Percentiles rank a stretch among this genome's conserved stretches.
Conservation (phyloP, 768 basidiomycete species). For the Termitomyces sp. region DNA sequence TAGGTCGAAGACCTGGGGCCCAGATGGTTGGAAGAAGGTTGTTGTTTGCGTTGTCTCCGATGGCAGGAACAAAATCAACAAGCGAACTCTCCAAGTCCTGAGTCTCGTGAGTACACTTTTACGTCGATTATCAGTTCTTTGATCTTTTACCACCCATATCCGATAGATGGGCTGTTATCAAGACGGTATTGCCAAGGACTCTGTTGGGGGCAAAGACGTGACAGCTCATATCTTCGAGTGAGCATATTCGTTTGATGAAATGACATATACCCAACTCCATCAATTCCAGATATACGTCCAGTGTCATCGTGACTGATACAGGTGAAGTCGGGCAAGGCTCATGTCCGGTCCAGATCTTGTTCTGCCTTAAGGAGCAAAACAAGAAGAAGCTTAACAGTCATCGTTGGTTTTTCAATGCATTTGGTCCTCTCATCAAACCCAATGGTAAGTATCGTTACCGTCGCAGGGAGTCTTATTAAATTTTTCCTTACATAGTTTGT, state of each 20-base stretch:
- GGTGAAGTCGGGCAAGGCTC: conserved; percentile 75
- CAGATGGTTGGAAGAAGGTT: conserved; percentile 86
- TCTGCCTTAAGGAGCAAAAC: conserved; percentile 93
- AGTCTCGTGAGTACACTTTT: conserved; percentile 48
- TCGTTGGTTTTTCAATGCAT: conserved; percentile 97
- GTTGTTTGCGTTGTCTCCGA: conserved; percentile 87
- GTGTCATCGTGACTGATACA: conserved; percentile 68
- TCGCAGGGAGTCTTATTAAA: not conserved
- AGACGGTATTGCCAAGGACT: conserved; percentile 87
- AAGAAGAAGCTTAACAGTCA: conserved; percentile 97
- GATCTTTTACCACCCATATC: not conserved
- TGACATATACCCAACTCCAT: not conserved
- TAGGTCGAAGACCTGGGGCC: conserved; percentile 78
- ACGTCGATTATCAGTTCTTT: not conserved
- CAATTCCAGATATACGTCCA: conserved; percentile 61
- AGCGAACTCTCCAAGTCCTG: conserved; percentile 85
- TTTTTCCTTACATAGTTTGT: conserved; percentile 48
- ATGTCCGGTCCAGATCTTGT: conserved; percentile 82
- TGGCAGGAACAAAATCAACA: conserved; percentile 82
- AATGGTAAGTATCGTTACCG: conserved; percentile 46
- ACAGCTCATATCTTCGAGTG: conserved; percentile 93
- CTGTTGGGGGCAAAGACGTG: conserved; percentile 83
- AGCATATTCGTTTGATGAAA: conserved; percentile 14
- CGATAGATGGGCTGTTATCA: conserved; percentile 81
- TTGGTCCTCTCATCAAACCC: conserved; percentile 81